Evolutionary conservation across 1,139 yeast genomes (phyloP).

Genomic region (Nadsonia commutata): DNA sequence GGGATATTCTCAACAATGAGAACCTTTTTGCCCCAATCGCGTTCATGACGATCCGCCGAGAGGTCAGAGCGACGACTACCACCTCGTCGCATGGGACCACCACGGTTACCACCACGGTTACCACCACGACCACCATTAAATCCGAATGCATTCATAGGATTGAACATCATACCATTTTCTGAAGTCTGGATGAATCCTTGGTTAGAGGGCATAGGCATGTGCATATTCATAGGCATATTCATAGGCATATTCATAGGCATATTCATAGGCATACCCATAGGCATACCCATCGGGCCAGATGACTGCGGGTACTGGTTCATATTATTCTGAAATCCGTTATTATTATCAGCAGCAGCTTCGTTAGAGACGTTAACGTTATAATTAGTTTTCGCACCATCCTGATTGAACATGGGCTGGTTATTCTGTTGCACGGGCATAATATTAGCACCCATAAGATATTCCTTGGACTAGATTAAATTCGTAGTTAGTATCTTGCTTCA

Average conservation of each 20-base stretch:
- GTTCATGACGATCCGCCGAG: conserved; percentile 12
- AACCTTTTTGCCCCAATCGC: conserved; percentile 13
- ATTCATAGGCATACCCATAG: conserved; percentile 4
- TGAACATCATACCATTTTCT: background rate
- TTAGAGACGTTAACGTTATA: too few species aligned
- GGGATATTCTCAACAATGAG: conserved; percentile 32
- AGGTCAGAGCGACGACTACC: conserved; percentile 9
- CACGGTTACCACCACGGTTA: conserved; percentile 5
- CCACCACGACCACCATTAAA: conserved; percentile 5
- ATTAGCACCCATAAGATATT: background rate
- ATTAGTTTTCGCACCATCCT: too few species aligned
- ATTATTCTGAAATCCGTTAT: too few species aligned
- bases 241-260: conserved; percentile 2
- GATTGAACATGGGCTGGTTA: too few species aligned
- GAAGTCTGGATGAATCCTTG: conserved; percentile 16
- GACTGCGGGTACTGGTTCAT: too few species aligned
- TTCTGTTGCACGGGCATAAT: background rate
- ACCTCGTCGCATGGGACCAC: conserved; percentile 5
- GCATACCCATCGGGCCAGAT: too few species aligned
- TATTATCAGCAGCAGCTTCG: too few species aligned
- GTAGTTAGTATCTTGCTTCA: too few species aligned
- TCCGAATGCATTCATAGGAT: background rate
- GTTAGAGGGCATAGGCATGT: conserved; percentile 12
- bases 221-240: conserved; percentile 2
- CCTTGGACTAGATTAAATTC: too few species aligned